Base-by-base conservation (phyloP, 345 rosid species). In the Populus alba region DNA sequence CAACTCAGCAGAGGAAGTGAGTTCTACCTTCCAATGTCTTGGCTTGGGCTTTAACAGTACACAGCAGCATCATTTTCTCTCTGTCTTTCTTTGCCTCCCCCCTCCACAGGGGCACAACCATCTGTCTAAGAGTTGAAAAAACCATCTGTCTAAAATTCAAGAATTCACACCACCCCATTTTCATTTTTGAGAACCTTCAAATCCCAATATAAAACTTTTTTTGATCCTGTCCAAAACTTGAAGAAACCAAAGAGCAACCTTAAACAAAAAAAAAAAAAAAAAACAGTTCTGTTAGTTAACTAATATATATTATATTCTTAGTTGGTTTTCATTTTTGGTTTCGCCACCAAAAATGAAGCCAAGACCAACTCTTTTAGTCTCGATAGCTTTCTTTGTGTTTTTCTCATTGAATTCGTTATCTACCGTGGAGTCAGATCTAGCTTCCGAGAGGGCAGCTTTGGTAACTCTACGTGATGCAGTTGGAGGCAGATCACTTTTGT, bases 401-500 rank as follows among this genome's bases (percentile, higher is more conserved):
- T 13, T 69, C 22, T 59, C 68, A 1, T 20, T 78, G 4, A 47
- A 62, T 45, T 74, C 39, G 5, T 45, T 39, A 1, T 69, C 70
- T 4, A 23, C 17, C 8, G 77, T 68, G 3, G 23, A 43, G 53
- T 72, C 83, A 16, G 80, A 81, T 81, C 83, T 81, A 41, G 77
- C 77, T 22, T 76, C 83, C 0, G 83, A 81, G 33, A 81, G 71
- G 41, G 68, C 73, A 17, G 83, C 83, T 53, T 70, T 81, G 25
- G 53, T 72, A 22, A 65, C 53, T 33, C 65, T 81, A 5, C 80
- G 83, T 13, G 61, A 23, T 37, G 80, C 77, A 22, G 80, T 81
- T 3, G 83, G 77, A 15, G 83, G 80, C 3, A 37, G 77, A 72
- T 68, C 80, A 10, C 75, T 72, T 6, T 22, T 77, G 2, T 81